Evolutionary conservation across 2,329 filamentous ascomycete genomes (phyloP), one percentile per base, ranked within the genome.

Genomic region (Botrytis elliptica): DNA sequence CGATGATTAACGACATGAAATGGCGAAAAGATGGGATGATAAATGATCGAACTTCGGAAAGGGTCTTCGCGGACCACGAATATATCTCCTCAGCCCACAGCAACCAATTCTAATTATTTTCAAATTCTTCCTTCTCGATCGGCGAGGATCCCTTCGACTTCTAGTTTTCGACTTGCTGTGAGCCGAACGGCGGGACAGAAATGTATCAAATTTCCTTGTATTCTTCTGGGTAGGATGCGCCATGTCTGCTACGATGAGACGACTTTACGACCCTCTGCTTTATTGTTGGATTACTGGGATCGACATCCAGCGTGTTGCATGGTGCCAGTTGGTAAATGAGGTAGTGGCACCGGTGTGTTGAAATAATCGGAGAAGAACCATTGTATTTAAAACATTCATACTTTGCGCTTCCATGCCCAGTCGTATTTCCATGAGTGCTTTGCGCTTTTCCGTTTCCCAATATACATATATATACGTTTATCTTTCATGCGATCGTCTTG

Each of bases 11-110:
- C 82, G 83, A 84, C 49, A 38, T 85, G 52, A 82, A 87, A 68
- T 57, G 49, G 65, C 82, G 85, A 86, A 82, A 81, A 83, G 82
- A 85, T 79, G 84, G 83, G 84, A 85, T 84, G 84, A 85, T 82
- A 84, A 84, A 83, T 83, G 82, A 68, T 74, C 70, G 60, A 66
- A 67, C 63, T 62, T 55, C 46, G 65, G 55, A 55, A 40, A 29
- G 14, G 75, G 84, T 84, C 83, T 85, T 84, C 84, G 81, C 85
- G 83, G 84, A 83, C 83, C 82, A 82, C 25, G 46, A 75, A 78
- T 83, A 82, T 78, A 83, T 82, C 82, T 83, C 83, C 79, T 79
- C 79, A 79, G 77, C 79, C 76, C 77, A 78, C 75, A 76, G 77
- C 79, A 76, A 67, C 69, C 55, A 70, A 63, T 42, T 70, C 55